Evolutionary conservation across 345 rosid species (phyloP), one percentile per base, ranked within the genome.

Genomic region (Pelargonium nanum): DNA sequence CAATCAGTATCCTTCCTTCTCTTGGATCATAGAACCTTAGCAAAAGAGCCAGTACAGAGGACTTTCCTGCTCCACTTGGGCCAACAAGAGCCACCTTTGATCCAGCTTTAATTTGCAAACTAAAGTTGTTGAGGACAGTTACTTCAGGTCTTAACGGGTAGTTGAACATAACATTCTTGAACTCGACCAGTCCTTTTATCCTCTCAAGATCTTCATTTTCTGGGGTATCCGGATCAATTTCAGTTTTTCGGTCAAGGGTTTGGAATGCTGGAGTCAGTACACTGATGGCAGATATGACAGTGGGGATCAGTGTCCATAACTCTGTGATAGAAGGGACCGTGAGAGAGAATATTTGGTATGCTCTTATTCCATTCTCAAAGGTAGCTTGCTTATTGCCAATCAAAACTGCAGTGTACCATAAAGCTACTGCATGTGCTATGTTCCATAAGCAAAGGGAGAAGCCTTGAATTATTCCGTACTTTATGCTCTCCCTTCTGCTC

Each of bases 291-390:
- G 91, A 77, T 59, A 81, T 34, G 55, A 81, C 83, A 0, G 78
- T 64, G 16, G 86, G 88, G 65, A 85, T 75, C 60, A 83, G 58
- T 8, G 84, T 83, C 86, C 81, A 85, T n/a, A 85, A 61, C 66
- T 85, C 88, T 2, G 91, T 85, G 57, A 83, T 85, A 40, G 88
- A 83, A 67, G 91, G 88, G 40, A 81, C 80, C 4, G 86, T 83
- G 63, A 85, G 85, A 22, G 86, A 83, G 77, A 83, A 85, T 61
- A 85, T 83, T 74, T 83, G 88, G 67, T 85, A 85, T 6, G 86
- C 56, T 72, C 91, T 69, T 34, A 83, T 76, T 51, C 83, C 76
- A 25, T 83, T 4, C 60, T 26, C 1, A 55, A 85, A 85, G 22
- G 34, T 21, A 45, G 92, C 77, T 66, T 81, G 83, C 21, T 59